A percentile compares a stretch with the other conserved stretches of the same genome.
phyloP scores from a whole-genome alignment of 2,329 filamentous ascomycete genomes.

The Aspergillus brunneoviolaceus region DNA sequence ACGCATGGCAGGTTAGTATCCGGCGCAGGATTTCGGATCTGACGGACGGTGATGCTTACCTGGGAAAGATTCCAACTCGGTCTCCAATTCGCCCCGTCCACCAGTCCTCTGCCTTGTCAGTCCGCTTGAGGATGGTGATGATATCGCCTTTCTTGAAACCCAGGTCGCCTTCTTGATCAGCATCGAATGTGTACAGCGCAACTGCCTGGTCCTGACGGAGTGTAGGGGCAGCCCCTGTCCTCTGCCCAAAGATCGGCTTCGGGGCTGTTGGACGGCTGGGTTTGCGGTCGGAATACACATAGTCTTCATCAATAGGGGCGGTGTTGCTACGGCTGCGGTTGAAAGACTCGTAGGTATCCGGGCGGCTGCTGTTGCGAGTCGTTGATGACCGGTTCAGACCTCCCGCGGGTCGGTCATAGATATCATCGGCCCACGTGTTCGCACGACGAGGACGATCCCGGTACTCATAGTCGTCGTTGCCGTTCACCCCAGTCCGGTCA shows the following conservation, averaged over 20 bases:
- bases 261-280: slow-evolving; percentile 81
- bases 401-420: slow-evolving; percentile 45
- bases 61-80: slow-evolving; percentile 89
- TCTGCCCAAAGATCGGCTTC: slow-evolving; percentile 74
- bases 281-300: slow-evolving; percentile 58
- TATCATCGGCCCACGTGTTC: slow-evolving; percentile 52
- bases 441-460: slow-evolving; percentile 51
- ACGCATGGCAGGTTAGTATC: slow-evolving; percentile 11
- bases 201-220: slow-evolving; percentile 73
- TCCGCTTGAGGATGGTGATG: slow-evolving; percentile 92
- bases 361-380: slow-evolving; percentile 29
- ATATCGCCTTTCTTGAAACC: slow-evolving; percentile 97
- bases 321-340: slow-evolving; percentile 40
- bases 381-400: slow-evolving; percentile 37
- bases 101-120: slow-evolving; percentile 92
- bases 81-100: slow-evolving; percentile 91
- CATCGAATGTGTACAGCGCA: slow-evolving; percentile 90
- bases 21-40: neutral
- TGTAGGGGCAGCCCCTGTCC: slow-evolving; percentile 39
- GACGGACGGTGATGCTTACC: slow-evolving; percentile 45
- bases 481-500: slow-evolving; percentile 54
- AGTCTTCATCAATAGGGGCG: slow-evolving; percentile 47
- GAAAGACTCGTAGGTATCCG: slow-evolving; percentile 31
- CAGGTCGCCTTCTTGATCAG: slow-evolving; percentile 87
- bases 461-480: slow-evolving; percentile 54